These are phyloP conservation scores for Crucihimalaya himalaica DNA, from an alignment of 345 rosid species.

Conservation along the genomic window DNA sequence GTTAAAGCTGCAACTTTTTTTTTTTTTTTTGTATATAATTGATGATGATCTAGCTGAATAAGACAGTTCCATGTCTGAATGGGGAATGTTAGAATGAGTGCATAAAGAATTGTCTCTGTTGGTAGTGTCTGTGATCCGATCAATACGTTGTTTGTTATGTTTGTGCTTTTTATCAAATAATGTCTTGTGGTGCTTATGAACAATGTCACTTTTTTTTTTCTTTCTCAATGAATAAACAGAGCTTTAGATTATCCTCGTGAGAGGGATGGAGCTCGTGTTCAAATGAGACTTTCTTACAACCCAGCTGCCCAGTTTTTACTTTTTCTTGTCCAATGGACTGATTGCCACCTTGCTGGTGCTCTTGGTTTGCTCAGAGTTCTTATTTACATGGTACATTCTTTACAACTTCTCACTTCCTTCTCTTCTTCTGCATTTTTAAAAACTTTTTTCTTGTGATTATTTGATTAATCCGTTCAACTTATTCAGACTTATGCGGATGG, in stretches of 20 bases:
- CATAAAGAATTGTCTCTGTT: background rate
- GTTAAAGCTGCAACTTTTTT: background rate
- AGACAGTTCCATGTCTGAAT: background rate
- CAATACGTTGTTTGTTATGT: background rate
- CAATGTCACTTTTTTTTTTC: background rate
- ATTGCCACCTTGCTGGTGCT: constrained; percentile 89
- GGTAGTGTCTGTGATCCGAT: background rate
- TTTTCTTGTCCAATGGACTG: constrained; percentile 97
- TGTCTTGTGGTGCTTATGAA: background rate
- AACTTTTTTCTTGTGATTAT: constrained; percentile 1
- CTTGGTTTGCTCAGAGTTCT: constrained; percentile 91
- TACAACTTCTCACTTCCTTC: background rate
- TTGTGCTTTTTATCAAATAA: background rate
- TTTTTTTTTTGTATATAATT: background rate
- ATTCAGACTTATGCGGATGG: constrained; percentile 82
- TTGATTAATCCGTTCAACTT: constrained; percentile 21
- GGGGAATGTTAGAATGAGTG: background rate
- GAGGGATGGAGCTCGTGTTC: constrained; percentile 83
- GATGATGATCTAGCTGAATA: background rate
- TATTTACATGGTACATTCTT: constrained; percentile 63
- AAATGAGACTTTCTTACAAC: constrained; percentile 91
- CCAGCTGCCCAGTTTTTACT: constrained; percentile 86
- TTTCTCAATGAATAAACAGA: constrained; percentile 45
- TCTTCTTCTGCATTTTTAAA: background rate
- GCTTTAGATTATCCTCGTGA: constrained; percentile 86